Percentiles rank a stretch among this genome's conserved stretches.
Evolutionary conservation across 106 monocot genomes (phyloP).

Genomic region (Dendrobium officinale): DNA sequence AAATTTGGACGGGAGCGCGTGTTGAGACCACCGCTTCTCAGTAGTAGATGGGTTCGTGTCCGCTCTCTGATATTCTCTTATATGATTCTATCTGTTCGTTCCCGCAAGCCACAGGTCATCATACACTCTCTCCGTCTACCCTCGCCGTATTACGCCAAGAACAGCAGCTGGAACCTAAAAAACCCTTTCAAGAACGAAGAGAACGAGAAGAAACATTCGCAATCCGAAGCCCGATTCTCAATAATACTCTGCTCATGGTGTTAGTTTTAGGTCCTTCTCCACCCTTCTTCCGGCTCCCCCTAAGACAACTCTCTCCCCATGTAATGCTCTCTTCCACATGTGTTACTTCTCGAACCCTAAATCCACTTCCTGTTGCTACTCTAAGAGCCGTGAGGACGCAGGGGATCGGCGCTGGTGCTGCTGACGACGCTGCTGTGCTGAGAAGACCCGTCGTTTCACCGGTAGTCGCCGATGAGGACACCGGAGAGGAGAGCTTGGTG

Average conservation of each 20-base stretch:
- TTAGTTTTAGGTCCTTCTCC: background rate
- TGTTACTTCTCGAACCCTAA: background rate
- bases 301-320: background rate
- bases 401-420: background rate
- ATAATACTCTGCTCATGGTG: background rate
- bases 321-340: background rate
- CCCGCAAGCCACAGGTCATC: background rate
- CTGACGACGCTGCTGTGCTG: background rate
- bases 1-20: no score
- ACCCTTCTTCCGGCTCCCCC: background rate
- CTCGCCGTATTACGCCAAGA: background rate
- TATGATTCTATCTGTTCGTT: background rate
- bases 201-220: background rate
- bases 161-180: background rate
- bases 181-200: background rate
- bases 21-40: no score
- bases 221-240: background rate
- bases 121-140: background rate
- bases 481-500: constrained; percentile 5
- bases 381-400: background rate
- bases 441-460: constrained; percentile 6
- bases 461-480: constrained; percentile 8
- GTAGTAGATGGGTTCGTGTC: no score
- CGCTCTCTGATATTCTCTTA: no score
- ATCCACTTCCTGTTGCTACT: background rate